Evolutionary conservation across 1,284 basidiomycete genomes (phyloP).

Genomic region (Sanghuangporus sanghuang): DNA sequence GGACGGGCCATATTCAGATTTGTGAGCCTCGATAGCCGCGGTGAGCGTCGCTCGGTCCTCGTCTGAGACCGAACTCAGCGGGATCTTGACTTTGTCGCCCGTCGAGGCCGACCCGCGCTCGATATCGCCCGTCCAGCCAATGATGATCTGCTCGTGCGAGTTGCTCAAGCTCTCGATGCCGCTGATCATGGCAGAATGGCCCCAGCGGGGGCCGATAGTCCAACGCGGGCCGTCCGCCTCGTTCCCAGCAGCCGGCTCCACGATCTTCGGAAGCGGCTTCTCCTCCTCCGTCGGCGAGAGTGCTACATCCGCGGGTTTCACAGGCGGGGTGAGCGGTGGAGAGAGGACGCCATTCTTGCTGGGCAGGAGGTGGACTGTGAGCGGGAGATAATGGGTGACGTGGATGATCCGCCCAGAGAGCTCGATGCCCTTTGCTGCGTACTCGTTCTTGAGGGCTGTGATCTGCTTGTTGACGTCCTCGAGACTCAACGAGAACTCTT

Average conservation of each 20-base stretch:
- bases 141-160: constrained; percentile 85
- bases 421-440: constrained; percentile 24
- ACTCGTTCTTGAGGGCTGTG: constrained; percentile 7
- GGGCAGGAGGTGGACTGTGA: constrained; percentile 52
- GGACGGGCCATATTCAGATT: constrained; percentile 20
- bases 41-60: constrained; percentile 62
- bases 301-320: constrained; percentile 37
- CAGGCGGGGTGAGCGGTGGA: constrained; percentile 66
- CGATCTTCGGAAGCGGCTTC: constrained; percentile 23
- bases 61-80: constrained; percentile 46
- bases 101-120: constrained; percentile 34
- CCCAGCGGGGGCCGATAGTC: constrained; percentile 79
- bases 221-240: constrained; percentile 38
- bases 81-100: constrained; percentile 32
- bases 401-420: constrained; percentile 86
- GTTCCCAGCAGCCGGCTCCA: constrained; percentile 15
- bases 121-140: constrained; percentile 94
- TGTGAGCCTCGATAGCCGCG: constrained; percentile 43
- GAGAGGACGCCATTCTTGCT: constrained; percentile 39
- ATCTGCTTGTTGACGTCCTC: constrained; percentile 58
- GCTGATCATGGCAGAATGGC: constrained; percentile 93
- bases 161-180: constrained; percentile 83
- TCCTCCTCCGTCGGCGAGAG: constrained; percentile 19
- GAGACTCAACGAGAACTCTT: constrained; percentile 31
- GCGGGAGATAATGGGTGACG: constrained; percentile 79